Evolutionary conservation across 176 grass and related monocot species (phyloP).

Genomic region (Cenchrus americanus): DNA sequence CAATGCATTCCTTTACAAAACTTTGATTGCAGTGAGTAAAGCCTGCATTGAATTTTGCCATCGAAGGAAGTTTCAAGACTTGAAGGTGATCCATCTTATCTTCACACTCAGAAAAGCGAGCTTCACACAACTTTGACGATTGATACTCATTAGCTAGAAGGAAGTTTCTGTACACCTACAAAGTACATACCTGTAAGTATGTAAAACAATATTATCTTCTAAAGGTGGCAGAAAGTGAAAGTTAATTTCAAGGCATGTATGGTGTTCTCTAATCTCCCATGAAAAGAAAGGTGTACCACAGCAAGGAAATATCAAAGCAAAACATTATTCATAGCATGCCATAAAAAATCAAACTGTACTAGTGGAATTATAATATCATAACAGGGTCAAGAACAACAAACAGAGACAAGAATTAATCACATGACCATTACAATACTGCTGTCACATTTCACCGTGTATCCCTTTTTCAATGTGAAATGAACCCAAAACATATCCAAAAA

Average conservation of each 20-base stretch:
- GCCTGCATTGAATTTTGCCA: slow-evolving; percentile 95
- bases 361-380: background rate
- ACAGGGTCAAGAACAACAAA: background rate
- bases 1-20: slow-evolving; percentile 83
- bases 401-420: background rate
- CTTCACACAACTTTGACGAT: slow-evolving; percentile 94
- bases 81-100: slow-evolving; percentile 98
- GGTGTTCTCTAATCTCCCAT: background rate
- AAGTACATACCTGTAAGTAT: slow-evolving; percentile 64
- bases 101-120: slow-evolving; percentile 85
- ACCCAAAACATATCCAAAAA: background rate
- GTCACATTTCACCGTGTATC: background rate
- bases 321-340: background rate
- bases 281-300: background rate
- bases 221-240: slow-evolving; percentile 30
- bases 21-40: slow-evolving; percentile 87
- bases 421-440: slow-evolving; percentile 2
- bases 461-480: slow-evolving; percentile 14
- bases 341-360: background rate
- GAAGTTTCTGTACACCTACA: slow-evolving; percentile 90
- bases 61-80: slow-evolving; percentile 94
- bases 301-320: background rate
- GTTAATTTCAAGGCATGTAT: slow-evolving; percentile 24
- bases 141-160: slow-evolving; percentile 93
- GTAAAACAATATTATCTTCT: slow-evolving; percentile 59